A percentile compares a stretch with the other conserved stretches of the same genome.
These are phyloP conservation scores for Lenzites betulinus DNA, from an alignment of 768 basidiomycete species.

Conservation along the genomic window DNA sequence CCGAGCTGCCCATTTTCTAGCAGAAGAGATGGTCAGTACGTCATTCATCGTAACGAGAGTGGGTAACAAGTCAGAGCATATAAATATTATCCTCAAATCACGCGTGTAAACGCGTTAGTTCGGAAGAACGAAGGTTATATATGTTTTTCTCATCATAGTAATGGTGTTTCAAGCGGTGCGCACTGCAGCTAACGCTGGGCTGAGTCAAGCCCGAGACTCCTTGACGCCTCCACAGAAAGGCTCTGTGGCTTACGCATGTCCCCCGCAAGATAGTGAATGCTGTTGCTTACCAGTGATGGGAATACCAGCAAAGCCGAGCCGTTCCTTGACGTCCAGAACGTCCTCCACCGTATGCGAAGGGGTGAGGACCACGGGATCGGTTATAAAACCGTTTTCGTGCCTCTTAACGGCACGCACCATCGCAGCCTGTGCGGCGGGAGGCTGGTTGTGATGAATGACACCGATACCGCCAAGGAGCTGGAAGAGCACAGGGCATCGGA, in stretches of 20 bases:
- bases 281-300: conserved; percentile 90
- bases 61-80: conserved; percentile 36
- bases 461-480: conserved; percentile 94
- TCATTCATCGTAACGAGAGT: conserved; percentile 20
- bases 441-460: conserved; percentile 97
- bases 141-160: conserved; percentile 9
- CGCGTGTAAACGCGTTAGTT: conserved; percentile 66
- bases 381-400: conserved; percentile 98
- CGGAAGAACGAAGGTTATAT: conserved; percentile 91
- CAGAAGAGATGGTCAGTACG: conserved; percentile 6
- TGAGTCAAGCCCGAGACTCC: neutral
- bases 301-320: conserved; percentile 93
- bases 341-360: conserved; percentile 80
- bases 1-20: conserved; percentile 85
- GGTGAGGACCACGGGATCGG: conserved; percentile 87
- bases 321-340: conserved; percentile 89
- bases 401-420: conserved; percentile 99
- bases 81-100: conserved; percentile 66
- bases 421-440: conserved; percentile 81
- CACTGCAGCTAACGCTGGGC: neutral
- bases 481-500: conserved; percentile 32
- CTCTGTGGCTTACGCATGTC: conserved; percentile 6
- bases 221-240: neutral
- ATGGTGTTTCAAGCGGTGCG: neutral
- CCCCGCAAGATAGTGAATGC: conserved; percentile 9